Evolutionary conservation across 2,329 filamentous ascomycete genomes (phyloP), one percentile per base, ranked within the genome.

Genomic region (Hypoxylon sp.): DNA sequence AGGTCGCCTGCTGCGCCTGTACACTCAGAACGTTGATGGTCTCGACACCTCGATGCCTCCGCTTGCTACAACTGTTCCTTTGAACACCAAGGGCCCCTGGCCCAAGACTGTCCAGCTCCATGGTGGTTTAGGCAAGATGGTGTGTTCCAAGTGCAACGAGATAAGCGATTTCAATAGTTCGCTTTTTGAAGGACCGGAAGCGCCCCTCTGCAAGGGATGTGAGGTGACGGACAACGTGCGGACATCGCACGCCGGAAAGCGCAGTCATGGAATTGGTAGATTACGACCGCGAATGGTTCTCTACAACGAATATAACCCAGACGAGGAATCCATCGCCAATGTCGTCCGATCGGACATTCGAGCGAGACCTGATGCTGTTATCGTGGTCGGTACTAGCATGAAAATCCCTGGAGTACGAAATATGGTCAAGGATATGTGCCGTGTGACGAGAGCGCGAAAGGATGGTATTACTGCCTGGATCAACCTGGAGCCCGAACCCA

Each of bases 271-370:
- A 1, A 89, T 99, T 63, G 94, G 94, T 30, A 86, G 90, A 55
- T 76, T 99, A 57, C 85, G 94, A 15, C 94, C 94, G 15, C 84
- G 94, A 49, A 97, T 99, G 76, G 93, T 97, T 3, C 80, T 99
- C 7, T 99, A 99, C 76, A 97, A 97, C 69, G 94, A 99, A 71
- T 88, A 90, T 69, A 97, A 97, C 67, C 94, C 94, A 0, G 94
- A 99, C 60, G 91, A 94, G 61, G 93, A 97, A 63, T 93, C 94
- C 9, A 99, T 99, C 69, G 92, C 93, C 31, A 90, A 90, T 15
- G 92, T 96, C 29, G 91, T 92, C 41, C 86, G 85, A 59, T 87
- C 92, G 3, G 94, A 99, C 69, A 76, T 97, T 51, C 88, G 91
- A 54, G 83, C 87, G 30, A 82, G 91, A 26, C 93, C 94, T 0